Conservation (phyloP, 2,329 filamentous ascomycete species). For the Colletotrichum ledebouriae region DNA sequence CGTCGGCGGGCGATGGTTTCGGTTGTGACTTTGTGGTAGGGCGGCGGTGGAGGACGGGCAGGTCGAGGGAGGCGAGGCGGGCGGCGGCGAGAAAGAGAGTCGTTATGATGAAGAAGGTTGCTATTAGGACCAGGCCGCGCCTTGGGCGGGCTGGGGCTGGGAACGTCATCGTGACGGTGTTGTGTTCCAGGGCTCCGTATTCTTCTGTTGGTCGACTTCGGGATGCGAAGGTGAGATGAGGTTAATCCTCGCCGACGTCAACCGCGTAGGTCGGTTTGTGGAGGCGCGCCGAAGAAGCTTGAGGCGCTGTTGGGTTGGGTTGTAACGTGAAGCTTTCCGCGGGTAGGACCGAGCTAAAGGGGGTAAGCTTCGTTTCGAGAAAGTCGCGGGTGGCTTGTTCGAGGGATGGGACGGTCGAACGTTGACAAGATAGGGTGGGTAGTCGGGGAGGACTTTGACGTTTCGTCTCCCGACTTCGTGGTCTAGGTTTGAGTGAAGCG, state of each 20-base stretch:
- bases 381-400: conserved; percentile 1
- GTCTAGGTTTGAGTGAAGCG: conserved; percentile 5
- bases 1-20: conserved; percentile 47
- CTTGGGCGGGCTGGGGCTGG: conserved; percentile 23
- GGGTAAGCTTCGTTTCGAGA: conserved; percentile 15
- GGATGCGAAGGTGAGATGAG: not conserved
- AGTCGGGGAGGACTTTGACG: not conserved
- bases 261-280: no score
- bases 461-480: conserved; percentile 8
- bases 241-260: not conserved
- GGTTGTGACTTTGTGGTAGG: conserved; percentile 37
- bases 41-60: conserved; percentile 21
- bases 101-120: conserved; percentile 49
- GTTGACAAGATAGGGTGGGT: not conserved
- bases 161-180: conserved; percentile 26
- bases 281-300: not conserved
- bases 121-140: conserved; percentile 27
- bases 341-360: conserved; percentile 16
- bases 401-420: not conserved
- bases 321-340: conserved; percentile 3
- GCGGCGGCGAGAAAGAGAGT: conserved; percentile 53
- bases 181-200: not conserved
- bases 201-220: not conserved
- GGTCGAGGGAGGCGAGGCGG: conserved; percentile 48
- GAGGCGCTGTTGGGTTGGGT: not conserved